phyloP scores from a whole-genome alignment of 2,329 filamentous ascomycete genomes.

The Cercospora zeina region DNA sequence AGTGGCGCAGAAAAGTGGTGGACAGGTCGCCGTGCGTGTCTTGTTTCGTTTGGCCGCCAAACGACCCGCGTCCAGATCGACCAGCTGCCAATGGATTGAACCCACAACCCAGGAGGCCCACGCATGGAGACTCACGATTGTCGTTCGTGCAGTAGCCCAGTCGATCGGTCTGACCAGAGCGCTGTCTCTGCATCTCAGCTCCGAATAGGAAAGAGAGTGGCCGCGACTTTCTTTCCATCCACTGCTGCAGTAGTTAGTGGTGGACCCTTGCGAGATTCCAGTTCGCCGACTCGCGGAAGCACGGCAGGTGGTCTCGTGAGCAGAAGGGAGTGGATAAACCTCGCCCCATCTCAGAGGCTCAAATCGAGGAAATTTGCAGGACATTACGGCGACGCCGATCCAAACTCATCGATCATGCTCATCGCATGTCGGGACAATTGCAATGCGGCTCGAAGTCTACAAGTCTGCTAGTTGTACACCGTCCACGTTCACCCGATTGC shows the following conservation, averaged over 20 bases:
- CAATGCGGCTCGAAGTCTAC: slow-evolving; percentile 3
- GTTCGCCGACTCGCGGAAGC: neutral
- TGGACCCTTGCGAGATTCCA: neutral
- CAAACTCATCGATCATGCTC: neutral
- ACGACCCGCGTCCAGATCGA: neutral
- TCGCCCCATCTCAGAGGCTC: neutral
- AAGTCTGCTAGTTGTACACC: neutral
- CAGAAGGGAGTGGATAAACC: neutral
- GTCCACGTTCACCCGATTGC: neutral
- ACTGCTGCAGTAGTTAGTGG: neutral
- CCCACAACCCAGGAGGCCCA: neutral
- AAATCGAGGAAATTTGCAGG: neutral
- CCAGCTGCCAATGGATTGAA: neutral
- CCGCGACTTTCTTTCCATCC: slow-evolving; percentile 6
- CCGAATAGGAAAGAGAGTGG: neutral
- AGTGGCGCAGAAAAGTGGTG: slow-evolving; percentile 11
- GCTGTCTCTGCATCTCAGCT: neutral
- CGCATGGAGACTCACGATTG: neutral
- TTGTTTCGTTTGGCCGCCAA: neutral
- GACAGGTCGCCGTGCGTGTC: neutral
- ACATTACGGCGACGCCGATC: neutral
- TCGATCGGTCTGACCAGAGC: neutral
- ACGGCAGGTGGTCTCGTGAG: slow-evolving; percentile 18
- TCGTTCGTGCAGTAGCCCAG: neutral
- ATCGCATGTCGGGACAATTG: neutral